These are phyloP conservation scores for Calocera viscosa DNA, from an alignment of 768 basidiomycete species.

Conservation along the genomic window DNA sequence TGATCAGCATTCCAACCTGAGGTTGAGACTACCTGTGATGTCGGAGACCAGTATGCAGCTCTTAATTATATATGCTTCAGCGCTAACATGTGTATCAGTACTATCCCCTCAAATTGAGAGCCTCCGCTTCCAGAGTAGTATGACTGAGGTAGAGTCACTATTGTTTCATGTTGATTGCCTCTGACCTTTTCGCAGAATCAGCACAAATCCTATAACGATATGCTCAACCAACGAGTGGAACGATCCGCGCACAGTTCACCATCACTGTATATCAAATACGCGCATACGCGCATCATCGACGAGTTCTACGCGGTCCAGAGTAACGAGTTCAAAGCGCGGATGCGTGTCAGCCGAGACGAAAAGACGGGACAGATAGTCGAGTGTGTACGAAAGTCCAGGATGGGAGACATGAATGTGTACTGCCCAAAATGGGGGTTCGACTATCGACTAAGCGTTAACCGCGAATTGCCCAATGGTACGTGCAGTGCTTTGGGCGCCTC, in stretches of 20 bases:
- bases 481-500: neutral
- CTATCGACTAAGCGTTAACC: slow-evolving; percentile 84
- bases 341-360: slow-evolving; percentile 76
- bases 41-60: slow-evolving; percentile 67
- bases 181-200: slow-evolving; percentile 44
- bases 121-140: slow-evolving; percentile 79
- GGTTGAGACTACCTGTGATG: slow-evolving; percentile 56
- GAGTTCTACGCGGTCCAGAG: slow-evolving; percentile 44
- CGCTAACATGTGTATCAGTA: slow-evolving; percentile 35
- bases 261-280: slow-evolving; percentile 51
- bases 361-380: slow-evolving; percentile 54
- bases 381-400: slow-evolving; percentile 62
- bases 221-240: slow-evolving; percentile 77
- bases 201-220: slow-evolving; percentile 72
- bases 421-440: slow-evolving; percentile 73
- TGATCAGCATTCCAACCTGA: slow-evolving; percentile 42
- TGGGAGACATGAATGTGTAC: slow-evolving; percentile 80
- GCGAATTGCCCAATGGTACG: slow-evolving; percentile 73
- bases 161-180: neutral
- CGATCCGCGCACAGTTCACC: slow-evolving; percentile 39
- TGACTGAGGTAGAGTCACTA: slow-evolving; percentile 58
- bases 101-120: slow-evolving; percentile 49
- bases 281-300: slow-evolving; percentile 67
- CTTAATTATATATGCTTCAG: neutral
- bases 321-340: slow-evolving; percentile 31